Conservation (phyloP, 164 flowering plant genomes). For the Berberis thunbergii region DNA sequence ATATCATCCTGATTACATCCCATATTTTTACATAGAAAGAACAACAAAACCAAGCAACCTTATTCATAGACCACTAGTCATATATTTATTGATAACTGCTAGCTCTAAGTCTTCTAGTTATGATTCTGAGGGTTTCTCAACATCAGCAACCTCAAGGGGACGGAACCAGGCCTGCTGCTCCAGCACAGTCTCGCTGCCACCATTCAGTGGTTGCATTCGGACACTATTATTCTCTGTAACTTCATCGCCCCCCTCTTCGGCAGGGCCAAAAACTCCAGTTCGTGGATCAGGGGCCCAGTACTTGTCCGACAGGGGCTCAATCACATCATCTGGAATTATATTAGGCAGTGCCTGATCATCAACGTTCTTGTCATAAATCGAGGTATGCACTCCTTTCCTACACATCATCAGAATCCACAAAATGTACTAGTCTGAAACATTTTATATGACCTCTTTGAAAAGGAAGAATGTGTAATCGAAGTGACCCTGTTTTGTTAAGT, state of each 20-base stretch:
- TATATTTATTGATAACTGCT: too few relatives aligned
- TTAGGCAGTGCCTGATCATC: conserved; percentile 49
- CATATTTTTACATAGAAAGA: too few relatives aligned
- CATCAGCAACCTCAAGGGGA: conserved; percentile 44
- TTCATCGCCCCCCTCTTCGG: background rate
- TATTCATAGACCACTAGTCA: too few relatives aligned
- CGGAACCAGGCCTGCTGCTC: conserved; percentile 85
- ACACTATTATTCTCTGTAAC: conserved; percentile 9
- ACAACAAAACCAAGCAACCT: too few relatives aligned
- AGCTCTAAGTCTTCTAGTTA: too few relatives aligned
- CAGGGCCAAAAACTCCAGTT: conserved; percentile 83
- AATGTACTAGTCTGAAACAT: too few relatives aligned
- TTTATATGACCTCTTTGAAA: too few relatives aligned
- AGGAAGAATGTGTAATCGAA: too few relatives aligned
- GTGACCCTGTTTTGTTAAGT: too few relatives aligned
- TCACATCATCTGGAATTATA: conserved; percentile 54
- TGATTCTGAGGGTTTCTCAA: conserved; percentile 43
- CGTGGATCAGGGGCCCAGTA: conserved; percentile 85
- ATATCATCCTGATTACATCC: too few relatives aligned
- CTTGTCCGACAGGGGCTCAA: conserved; percentile 40
- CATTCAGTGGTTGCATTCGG: background rate
- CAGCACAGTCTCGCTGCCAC: conserved; percentile 28
- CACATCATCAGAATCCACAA: background rate
- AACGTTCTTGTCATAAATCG: conserved; percentile 71
- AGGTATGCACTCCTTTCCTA: conserved; percentile 45